phyloP scores from a whole-genome alignment of 768 basidiomycete genomes.

The Mycena filopes region DNA sequence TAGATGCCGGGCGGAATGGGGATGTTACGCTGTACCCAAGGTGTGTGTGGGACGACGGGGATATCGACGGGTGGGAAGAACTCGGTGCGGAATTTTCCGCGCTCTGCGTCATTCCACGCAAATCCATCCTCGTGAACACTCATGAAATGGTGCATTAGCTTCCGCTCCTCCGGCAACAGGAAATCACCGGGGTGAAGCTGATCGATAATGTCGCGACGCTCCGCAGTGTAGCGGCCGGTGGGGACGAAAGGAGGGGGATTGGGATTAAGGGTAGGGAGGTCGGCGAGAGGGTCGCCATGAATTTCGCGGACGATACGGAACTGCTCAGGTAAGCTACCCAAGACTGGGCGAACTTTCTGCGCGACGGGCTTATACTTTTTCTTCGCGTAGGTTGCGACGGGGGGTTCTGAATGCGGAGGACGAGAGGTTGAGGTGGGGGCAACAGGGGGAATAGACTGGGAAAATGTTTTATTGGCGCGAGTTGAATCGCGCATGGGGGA shows the following conservation, averaged over 20 bases:
- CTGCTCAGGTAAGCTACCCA: constrained; percentile 31
- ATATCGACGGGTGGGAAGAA: too few relatives aligned
- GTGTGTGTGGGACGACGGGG: too few relatives aligned
- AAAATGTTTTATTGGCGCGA: neutral
- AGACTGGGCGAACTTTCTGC: constrained; percentile 28
- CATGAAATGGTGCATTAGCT: constrained; percentile 23
- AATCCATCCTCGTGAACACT: constrained; percentile 26
- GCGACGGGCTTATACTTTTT: constrained; percentile 40
- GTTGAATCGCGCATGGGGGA: neutral
- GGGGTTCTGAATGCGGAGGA: neutral
- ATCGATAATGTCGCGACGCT: constrained; percentile 21
- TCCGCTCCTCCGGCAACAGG: constrained; percentile 25
- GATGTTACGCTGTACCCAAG: too few relatives aligned
- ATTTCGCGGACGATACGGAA: constrained; percentile 32
- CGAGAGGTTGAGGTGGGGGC: neutral
- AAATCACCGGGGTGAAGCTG: constrained; percentile 14
- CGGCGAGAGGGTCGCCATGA: constrained; percentile 27
- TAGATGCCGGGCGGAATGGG: constrained; percentile 34
- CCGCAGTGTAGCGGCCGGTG: constrained; percentile 19
- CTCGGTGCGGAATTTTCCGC: constrained; percentile 31
- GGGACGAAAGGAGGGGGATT: constrained; percentile 20
- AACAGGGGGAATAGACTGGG: neutral
- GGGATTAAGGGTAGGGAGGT: constrained; percentile 18
- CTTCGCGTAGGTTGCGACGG: neutral
- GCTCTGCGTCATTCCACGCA: constrained; percentile 32